These are phyloP conservation scores for Xylariaceae sp. DNA, from an alignment of 2,329 filamentous ascomycete genomes.

Conservation along the genomic window DNA sequence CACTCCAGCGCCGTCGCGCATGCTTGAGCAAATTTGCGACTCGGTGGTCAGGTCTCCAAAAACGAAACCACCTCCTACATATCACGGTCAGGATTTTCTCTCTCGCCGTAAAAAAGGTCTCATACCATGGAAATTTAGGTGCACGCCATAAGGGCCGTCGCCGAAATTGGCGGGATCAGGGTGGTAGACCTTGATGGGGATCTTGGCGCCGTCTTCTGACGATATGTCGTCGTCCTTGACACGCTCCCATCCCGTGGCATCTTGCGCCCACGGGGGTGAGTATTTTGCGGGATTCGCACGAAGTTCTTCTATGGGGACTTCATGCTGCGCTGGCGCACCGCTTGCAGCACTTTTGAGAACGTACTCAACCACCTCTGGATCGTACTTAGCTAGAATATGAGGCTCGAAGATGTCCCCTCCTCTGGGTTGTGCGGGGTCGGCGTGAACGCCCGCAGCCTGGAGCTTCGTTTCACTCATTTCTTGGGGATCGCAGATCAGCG, in stretches of 20 bases:
- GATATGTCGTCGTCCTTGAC: slow-evolving; percentile 22
- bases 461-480: too few relatives aligned
- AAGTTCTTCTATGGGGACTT: slow-evolving; percentile 25
- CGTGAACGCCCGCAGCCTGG: too few relatives aligned
- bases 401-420: slow-evolving; percentile 24
- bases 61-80: slow-evolving; percentile 33
- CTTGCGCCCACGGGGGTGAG: slow-evolving; percentile 15
- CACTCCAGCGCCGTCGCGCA: slow-evolving; percentile 32
- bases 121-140: slow-evolving; percentile 33
- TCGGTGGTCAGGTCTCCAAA: slow-evolving; percentile 31
- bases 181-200: slow-evolving; percentile 30
- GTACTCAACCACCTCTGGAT: slow-evolving; percentile 27
- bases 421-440: slow-evolving; percentile 2
- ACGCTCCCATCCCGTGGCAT: slow-evolving; percentile 21
- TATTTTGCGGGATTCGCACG: slow-evolving; percentile 25
- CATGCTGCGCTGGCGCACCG: slow-evolving; percentile 12
- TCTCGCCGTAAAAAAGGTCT: background rate
- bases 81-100: background rate
- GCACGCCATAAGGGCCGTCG: slow-evolving; percentile 28
- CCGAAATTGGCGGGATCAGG: slow-evolving; percentile 26
- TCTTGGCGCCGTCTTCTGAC: slow-evolving; percentile 25
- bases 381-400: slow-evolving; percentile 23
- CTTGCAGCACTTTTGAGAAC: slow-evolving; percentile 20
- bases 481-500: too few relatives aligned
- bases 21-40: slow-evolving; percentile 29